Evolutionary conservation across 106 monocot species (phyloP).

Genomic region (Dendrobium catenatum): DNA sequence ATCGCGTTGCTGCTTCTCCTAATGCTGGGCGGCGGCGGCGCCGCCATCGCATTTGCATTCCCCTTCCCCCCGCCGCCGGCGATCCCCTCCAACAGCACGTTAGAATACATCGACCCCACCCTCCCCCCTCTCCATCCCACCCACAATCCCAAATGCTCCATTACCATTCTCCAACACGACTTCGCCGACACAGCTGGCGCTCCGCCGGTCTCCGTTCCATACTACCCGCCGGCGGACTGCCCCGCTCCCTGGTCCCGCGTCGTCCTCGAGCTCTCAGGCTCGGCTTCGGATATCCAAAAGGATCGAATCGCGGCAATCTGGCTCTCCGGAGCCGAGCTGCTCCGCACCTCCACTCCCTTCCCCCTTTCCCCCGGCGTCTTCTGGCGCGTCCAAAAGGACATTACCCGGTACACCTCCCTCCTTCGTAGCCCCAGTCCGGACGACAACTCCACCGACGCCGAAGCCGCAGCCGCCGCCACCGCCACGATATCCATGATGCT

Average conservation of each 20-base stretch:
- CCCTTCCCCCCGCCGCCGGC: neutral
- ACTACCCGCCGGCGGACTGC: slow-evolving; percentile 10
- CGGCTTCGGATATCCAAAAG: slow-evolving; percentile 12
- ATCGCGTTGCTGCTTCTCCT: neutral
- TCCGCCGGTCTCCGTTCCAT: slow-evolving; percentile 6
- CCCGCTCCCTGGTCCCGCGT: slow-evolving; percentile 17
- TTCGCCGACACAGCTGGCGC: slow-evolving; percentile 11
- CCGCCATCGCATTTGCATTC: neutral
- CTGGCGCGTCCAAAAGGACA: slow-evolving; percentile 16
- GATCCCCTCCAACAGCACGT: neutral
- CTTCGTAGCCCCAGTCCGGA: neutral
- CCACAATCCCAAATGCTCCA: slow-evolving; percentile 17
- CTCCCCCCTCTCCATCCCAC: slow-evolving; percentile 17
- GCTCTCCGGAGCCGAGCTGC: slow-evolving; percentile 6
- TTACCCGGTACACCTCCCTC: slow-evolving; percentile 17
- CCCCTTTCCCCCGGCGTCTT: slow-evolving; percentile 10
- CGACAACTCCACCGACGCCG: neutral
- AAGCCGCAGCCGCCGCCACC: neutral
- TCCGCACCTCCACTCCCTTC: slow-evolving; percentile 16
- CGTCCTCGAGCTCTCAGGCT: slow-evolving; percentile 15
- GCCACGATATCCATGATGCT: slow-evolving; percentile 31
- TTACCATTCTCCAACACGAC: slow-evolving; percentile 7
- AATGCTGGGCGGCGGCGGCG: neutral
- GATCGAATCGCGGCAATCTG: slow-evolving; percentile 13
- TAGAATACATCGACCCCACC: slow-evolving; percentile 23